These are phyloP conservation scores for Linnemannia zychae DNA, from an alignment of 192 early-diverging fungal species.

Conservation along the genomic window DNA sequence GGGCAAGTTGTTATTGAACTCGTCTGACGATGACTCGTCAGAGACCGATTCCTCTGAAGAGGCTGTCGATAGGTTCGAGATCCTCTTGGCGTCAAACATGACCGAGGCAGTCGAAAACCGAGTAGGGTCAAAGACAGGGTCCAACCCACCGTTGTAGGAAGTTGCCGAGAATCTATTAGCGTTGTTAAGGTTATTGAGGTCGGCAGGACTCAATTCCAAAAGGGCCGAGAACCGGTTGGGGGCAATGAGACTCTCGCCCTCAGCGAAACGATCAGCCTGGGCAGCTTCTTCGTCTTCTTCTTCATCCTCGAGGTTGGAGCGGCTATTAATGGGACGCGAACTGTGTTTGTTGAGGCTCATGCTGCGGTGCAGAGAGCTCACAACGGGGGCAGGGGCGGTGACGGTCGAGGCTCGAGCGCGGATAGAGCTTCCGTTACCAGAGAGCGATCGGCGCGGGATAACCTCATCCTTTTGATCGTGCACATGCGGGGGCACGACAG, in stretches of 20 bases:
- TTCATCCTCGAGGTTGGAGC: neutral
- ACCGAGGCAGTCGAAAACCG: slow-evolving; percentile 37
- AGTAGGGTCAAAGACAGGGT: slow-evolving; percentile 31
- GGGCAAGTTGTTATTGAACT: slow-evolving; percentile 30
- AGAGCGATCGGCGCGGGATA: slow-evolving; percentile 16
- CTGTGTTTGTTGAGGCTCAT: slow-evolving; percentile 46
- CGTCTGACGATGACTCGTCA: slow-evolving; percentile 32
- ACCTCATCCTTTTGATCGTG: slow-evolving; percentile 12
- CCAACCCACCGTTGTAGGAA: slow-evolving; percentile 8
- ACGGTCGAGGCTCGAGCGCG: slow-evolving; percentile 15
- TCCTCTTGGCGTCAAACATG: slow-evolving; percentile 52
- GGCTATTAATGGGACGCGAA: slow-evolving; percentile 10
- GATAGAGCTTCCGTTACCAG: neutral
- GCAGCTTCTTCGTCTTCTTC: slow-evolving; percentile 15
- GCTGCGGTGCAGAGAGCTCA: slow-evolving; percentile 41
- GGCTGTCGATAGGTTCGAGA: slow-evolving; percentile 24
- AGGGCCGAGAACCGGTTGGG: slow-evolving; percentile 47
- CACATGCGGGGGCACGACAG: neutral
- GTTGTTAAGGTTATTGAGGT: neutral
- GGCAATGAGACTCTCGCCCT: slow-evolving; percentile 32
- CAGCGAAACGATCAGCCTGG: slow-evolving; percentile 11
- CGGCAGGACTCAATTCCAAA: slow-evolving; percentile 25
- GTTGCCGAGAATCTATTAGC: slow-evolving; percentile 29
- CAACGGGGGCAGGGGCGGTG: slow-evolving; percentile 13
- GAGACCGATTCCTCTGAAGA: slow-evolving; percentile 36